Percentiles rank a stretch among this genome's conserved stretches.
These are phyloP conservation scores for Hordeum marinum DNA, from an alignment of 176 grass and related monocot genomes.

Conservation along the genomic window DNA sequence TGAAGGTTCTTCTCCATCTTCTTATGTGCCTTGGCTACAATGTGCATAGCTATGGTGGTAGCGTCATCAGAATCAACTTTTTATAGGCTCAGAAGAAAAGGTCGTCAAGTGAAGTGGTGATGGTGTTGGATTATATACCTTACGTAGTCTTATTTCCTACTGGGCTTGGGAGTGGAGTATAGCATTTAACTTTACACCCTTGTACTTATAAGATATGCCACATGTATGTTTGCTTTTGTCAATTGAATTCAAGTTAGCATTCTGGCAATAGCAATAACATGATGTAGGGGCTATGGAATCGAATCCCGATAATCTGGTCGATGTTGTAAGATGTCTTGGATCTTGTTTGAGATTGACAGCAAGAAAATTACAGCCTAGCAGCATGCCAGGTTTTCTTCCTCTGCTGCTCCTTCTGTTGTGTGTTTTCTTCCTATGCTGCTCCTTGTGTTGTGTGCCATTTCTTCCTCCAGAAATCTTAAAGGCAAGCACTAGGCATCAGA, in stretches of 20 bases:
- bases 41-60: conserved; percentile 19
- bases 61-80: not conserved
- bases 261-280: not conserved
- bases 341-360: not conserved
- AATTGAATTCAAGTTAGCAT: not conserved
- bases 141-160: conserved; percentile 13
- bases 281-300: not conserved
- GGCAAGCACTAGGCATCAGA: no score
- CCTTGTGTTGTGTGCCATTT: not conserved
- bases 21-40: not conserved
- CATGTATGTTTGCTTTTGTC: not conserved
- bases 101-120: not conserved
- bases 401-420: not conserved
- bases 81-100: not conserved
- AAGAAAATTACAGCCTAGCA: not conserved
- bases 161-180: conserved; percentile 8
- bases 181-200: conserved; percentile 24
- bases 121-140: conserved; percentile 26
- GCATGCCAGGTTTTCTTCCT: not conserved
- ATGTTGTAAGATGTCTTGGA: not conserved
- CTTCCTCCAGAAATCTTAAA: not conserved
- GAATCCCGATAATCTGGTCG: not conserved
- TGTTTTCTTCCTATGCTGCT: not conserved
- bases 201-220: not conserved
- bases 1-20: not conserved